Base-by-base conservation (phyloP, 2,329 filamentous ascomycete genomes). In the Beauveria varroae region DNA sequence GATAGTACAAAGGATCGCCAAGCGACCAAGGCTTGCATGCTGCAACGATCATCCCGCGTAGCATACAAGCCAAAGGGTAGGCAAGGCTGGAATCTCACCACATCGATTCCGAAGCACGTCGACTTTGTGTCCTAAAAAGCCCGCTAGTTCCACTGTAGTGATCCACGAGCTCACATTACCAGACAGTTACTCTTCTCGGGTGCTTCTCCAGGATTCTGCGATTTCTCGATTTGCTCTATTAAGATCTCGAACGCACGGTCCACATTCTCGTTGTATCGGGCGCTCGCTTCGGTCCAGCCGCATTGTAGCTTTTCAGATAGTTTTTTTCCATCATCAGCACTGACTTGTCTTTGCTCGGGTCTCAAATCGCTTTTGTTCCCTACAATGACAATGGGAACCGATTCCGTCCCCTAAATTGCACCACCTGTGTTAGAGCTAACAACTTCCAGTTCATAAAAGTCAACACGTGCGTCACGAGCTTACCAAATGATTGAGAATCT, bases 351-450 rank as follows among this genome's bases (percentile, higher is more conserved):
- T 78, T 96, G 92, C 74, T 97, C 93, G 58, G 92, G 88, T 64
- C 91, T 87, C 62, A 99, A 81, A 75, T 99, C 95, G 73, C 88
- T 93, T 80, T 99, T 99, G 81, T 99, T 99, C 68, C 92, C 95
- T 59, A 99, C 93, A 64, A 99, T 88, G 68, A 96, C 91, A 68
- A 98, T 88, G 10, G 95, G 95, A 57, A 97, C 91, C 74, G 88
- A 89, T 68, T 97, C 93, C 63, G 92, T 90, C 66, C 95, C 95
- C 90, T 96, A 49, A 37, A 43, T 12, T 37, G 24, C 22, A 6
- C 14, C 16, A 5, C 18, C 12, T 24, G 22, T 37, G 16, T 52
- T 44, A 52, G 57, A 30, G 16, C 34, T n/a, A 22, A 24, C 6
- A 43, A 20, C 28, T 18, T 46, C 16, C 20, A 3, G 20, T 50